phyloP scores from a whole-genome alignment of 1,284 basidiomycete genomes.

The Fomitopsis palustris region DNA sequence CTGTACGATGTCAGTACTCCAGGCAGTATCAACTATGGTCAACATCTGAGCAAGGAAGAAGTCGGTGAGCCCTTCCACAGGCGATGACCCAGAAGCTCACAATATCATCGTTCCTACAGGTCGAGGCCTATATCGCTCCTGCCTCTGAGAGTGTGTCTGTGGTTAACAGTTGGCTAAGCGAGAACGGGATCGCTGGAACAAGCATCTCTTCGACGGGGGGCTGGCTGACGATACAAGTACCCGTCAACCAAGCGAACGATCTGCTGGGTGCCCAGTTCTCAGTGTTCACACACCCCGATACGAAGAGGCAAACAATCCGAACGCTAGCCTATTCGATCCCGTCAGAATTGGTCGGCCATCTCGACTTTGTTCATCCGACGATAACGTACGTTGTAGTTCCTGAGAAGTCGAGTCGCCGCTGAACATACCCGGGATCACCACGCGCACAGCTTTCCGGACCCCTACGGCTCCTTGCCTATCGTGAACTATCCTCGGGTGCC shows the following conservation, averaged over 20 bases:
- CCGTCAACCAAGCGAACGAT: constrained; percentile 19
- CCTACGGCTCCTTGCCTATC: neutral
- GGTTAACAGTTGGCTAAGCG: constrained; percentile 35
- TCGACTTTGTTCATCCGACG: constrained; percentile 34
- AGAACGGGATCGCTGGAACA: constrained; percentile 18
- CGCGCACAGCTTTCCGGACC: neutral
- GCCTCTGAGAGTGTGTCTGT: constrained; percentile 29
- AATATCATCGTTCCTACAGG: constrained; percentile 20
- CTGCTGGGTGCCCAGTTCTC: constrained; percentile 32
- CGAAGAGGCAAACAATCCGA: constrained; percentile 27
- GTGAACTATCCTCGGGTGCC: neutral
- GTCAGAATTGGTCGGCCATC: constrained; percentile 27
- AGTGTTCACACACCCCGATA: constrained; percentile 29
- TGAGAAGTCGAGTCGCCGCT: too few relatives aligned
- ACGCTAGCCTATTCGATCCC: constrained; percentile 37
- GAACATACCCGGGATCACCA: neutral
- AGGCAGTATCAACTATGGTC: constrained; percentile 20
- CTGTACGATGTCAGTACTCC: constrained; percentile 27
- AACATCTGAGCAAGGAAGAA: constrained; percentile 26
- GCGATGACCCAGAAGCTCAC: too few relatives aligned
- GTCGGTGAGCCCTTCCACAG: constrained; percentile 8
- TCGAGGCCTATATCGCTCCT: constrained; percentile 36
- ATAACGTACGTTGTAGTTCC: constrained; percentile 21
- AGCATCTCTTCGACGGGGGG: constrained; percentile 33
- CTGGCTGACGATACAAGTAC: constrained; percentile 36